Evolutionary conservation across 2,329 filamentous ascomycete genomes (phyloP), one percentile per base, ranked within the genome.

Genomic region (Exophiala lecanii-corni): DNA sequence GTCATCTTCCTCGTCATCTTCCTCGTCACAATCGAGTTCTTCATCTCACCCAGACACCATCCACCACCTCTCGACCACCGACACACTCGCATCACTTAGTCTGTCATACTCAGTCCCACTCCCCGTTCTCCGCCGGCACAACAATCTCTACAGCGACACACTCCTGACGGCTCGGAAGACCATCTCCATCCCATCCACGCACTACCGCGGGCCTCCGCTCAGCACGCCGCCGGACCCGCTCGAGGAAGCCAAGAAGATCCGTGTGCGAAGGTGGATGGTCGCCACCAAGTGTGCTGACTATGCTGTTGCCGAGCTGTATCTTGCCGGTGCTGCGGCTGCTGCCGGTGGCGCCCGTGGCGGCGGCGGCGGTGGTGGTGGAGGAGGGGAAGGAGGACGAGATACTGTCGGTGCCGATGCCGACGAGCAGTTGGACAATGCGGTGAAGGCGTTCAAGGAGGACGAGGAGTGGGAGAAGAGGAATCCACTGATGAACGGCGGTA

Each of bases 181-280:
- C 0, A 59, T 89, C 1, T 57, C 87, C 3, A 85, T 92, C 47
- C 86, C 86, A 0, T 80, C 79, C 3, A 74, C 79, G 43, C 80
- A 77, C 58, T 87, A 85, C 66, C 78, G 78, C 54, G 80, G 73
- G 3, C 80, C 50, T 9, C 33, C 52, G 10, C 32, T 57, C 17
- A 53, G 50, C 2, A 42, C 43, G n/a, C 52, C 53, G 9, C 55
- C 55, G 4, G 48, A 56, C 41, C 46, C 54, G 3, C 84, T 87
- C 58, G 82, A 84, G 34, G 85, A 88, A 57, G 82, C 86, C 64
- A 69, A 80, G 50, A 89, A 86, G 65, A 73, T 69, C 13, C 82
- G 81, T 58, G 73, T 91, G 23, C 73, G 86, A 31, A 76, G 83
- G 49, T 91, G 83, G 71, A 89, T 89, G 86, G 79, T 87, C 2